phyloP scores from a whole-genome alignment of 208 protist genomes.

The Naegleria fowleri region DNA sequence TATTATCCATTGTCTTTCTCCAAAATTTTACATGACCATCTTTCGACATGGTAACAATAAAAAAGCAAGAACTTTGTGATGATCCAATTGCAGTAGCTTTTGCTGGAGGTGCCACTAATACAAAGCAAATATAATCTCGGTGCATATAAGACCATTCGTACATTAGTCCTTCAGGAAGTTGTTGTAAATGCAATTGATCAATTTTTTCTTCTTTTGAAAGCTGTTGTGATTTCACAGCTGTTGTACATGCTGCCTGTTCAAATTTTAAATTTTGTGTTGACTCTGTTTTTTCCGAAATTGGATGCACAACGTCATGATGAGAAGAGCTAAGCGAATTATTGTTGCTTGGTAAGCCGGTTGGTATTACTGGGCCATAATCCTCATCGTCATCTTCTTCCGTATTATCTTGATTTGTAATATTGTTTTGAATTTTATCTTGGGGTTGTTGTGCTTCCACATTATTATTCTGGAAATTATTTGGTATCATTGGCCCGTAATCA shows the following conservation, averaged over 20 bases:
- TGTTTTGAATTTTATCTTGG: neutral
- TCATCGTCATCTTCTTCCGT: neutral
- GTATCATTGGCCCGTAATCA: neutral
- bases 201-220: neutral
- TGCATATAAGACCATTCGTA: slow-evolving; percentile 81
- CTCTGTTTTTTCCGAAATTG: no score
- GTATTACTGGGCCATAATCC: neutral
- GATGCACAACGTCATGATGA: no score
- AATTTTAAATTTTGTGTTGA: no score
- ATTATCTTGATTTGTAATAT: neutral
- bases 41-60: slow-evolving; percentile 60
- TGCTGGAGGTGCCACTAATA: slow-evolving; percentile 35
- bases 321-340: no score
- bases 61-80: slow-evolving; percentile 47
- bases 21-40: slow-evolving; percentile 84
- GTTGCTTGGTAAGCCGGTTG: neutral
- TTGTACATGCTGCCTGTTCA: no score
- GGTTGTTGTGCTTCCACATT: neutral
- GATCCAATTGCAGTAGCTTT: neutral
- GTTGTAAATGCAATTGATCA: neutral
- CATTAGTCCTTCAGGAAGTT: slow-evolving; percentile 55
- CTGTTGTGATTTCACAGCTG: neutral
- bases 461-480: neutral
- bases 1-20: slow-evolving; percentile 62
- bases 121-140: slow-evolving; percentile 54